Evolutionary conservation across 2,329 filamentous ascomycete species (phyloP), one percentile per base, ranked within the genome.

Genomic region (Pseudogymnoascus pannorum): DNA sequence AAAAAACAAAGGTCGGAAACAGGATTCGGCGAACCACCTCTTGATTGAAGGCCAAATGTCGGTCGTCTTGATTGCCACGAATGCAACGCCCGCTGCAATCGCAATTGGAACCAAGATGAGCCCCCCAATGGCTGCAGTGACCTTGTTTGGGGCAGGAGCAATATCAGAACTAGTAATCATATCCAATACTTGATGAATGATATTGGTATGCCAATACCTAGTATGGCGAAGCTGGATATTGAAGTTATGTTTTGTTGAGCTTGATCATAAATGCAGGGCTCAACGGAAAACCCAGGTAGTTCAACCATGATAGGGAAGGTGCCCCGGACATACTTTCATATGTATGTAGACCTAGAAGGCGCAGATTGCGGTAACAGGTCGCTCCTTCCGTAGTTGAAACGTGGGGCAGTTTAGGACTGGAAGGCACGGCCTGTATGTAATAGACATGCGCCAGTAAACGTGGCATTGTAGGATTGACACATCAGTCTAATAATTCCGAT

Each of bases 91-190:
- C 60, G 63, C 65, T 63, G 70, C 72, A 36, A 79, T 71, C 61
- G 75, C 67, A 63, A 80, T 78, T 40, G 78, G 78, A 60, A 80
- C 74, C 54, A 79, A 68, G 62, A 79, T 72, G 64, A 80, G 70
- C 61, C 74, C 74, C 62, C 77, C 71, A 66, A 79, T 68, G 65
- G 77, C 74, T 66, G 73, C 69, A 61, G 71, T 69, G 61, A 68
- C 75, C 66, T 71, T 74, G 64, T 69, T 71, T 75, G 61, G 69
- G 69, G 29, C 54, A 31, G 54, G 31, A 58, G 54, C 54, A 38
- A 58, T 58, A 35, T 58, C 54, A 9, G 54, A 7, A 35, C 54
- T 59, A 61, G 61, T 71, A 68, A 63, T 71, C 71, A 73, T 73
- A 71, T 68, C 71, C 69, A 71, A 72, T 58, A 38, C 16, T 58